These are phyloP conservation scores for Beverwykella pulmonaria DNA, from an alignment of 495 filamentous ascomycete genomes.

Conservation along the genomic window DNA sequence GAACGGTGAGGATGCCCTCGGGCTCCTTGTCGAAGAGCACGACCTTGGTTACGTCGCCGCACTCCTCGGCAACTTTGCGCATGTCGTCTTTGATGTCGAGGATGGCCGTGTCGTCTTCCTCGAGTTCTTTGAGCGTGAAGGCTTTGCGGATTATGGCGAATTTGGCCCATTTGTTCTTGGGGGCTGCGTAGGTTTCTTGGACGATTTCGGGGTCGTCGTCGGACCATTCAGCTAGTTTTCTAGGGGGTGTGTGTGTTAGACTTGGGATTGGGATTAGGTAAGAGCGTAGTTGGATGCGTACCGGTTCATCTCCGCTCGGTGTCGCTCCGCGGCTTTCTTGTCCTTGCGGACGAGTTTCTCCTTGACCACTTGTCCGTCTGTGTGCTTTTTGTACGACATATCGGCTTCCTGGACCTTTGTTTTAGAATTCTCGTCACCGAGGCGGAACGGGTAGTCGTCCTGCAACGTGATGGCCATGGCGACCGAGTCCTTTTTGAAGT, in stretches of 20 bases:
- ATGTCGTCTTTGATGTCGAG: slow-evolving; percentile 95
- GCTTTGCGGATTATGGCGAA: slow-evolving; percentile 88
- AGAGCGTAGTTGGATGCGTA: neutral
- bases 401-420: slow-evolving; percentile 88
- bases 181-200: slow-evolving; percentile 70
- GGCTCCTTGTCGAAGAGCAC: slow-evolving; percentile 84
- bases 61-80: slow-evolving; percentile 81
- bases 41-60: slow-evolving; percentile 88
- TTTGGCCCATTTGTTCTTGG: slow-evolving; percentile 68
- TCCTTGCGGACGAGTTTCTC: slow-evolving; percentile 84
- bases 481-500: slow-evolving; percentile 90
- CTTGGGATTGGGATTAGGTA: slow-evolving; percentile 49
- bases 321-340: slow-evolving; percentile 6
- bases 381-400: slow-evolving; percentile 74
- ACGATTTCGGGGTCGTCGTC: slow-evolving; percentile 41
- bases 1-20: slow-evolving; percentile 85
- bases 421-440: slow-evolving; percentile 59
- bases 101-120: slow-evolving; percentile 79
- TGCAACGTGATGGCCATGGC: slow-evolving; percentile 85
- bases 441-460: slow-evolving; percentile 84
- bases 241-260: slow-evolving; percentile 57
- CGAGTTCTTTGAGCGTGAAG: slow-evolving; percentile 86
- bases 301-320: slow-evolving; percentile 18
- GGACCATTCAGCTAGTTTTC: slow-evolving; percentile 11
- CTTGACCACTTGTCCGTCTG: slow-evolving; percentile 66